phyloP scores from a whole-genome alignment of 2,329 filamentous ascomycete species.

The Colletotrichum phormii region DNA sequence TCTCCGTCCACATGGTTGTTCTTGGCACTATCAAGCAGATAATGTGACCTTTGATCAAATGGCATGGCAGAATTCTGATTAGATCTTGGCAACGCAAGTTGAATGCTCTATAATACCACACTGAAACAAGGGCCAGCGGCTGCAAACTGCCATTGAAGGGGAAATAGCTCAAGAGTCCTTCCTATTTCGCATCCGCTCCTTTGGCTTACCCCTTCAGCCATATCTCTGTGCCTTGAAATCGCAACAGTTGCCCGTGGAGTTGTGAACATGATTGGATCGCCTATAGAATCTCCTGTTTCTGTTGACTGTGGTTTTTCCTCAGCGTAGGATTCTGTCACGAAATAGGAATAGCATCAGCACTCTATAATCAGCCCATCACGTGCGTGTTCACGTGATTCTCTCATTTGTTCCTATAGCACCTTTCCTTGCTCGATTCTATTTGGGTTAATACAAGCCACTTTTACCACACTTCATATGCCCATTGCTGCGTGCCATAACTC shows the following conservation, averaged over 20 bases:
- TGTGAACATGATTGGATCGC: constrained; percentile 8
- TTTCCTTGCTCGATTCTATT: too few relatives aligned
- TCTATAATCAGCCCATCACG: too few relatives aligned
- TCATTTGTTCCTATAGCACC: too few relatives aligned
- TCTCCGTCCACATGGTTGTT: constrained; percentile 29
- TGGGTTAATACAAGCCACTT: too few relatives aligned
- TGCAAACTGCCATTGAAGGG: not conserved
- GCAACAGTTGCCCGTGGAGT: not conserved
- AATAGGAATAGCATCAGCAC: too few relatives aligned
- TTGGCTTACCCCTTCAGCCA: not conserved
- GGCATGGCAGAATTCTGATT: constrained; percentile 3
- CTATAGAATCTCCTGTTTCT: not conserved
- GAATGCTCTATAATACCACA: not conserved
- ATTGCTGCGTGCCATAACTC: too few relatives aligned
- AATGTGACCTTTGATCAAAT: constrained; percentile 8
- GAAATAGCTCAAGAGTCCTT: not conserved
- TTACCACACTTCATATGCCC: too few relatives aligned
- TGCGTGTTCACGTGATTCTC: too few relatives aligned
- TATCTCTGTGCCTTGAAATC: not conserved
- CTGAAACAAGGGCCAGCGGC: not conserved
- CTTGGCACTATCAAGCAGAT: constrained; percentile 26
- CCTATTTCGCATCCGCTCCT: not conserved
- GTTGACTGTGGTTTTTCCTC: not conserved
- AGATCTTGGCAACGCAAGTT: not conserved
- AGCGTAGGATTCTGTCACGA: constrained; percentile 27